Base-by-base conservation (phyloP, 768 basidiomycete genomes). In the Lanmaoa rubissima region DNA sequence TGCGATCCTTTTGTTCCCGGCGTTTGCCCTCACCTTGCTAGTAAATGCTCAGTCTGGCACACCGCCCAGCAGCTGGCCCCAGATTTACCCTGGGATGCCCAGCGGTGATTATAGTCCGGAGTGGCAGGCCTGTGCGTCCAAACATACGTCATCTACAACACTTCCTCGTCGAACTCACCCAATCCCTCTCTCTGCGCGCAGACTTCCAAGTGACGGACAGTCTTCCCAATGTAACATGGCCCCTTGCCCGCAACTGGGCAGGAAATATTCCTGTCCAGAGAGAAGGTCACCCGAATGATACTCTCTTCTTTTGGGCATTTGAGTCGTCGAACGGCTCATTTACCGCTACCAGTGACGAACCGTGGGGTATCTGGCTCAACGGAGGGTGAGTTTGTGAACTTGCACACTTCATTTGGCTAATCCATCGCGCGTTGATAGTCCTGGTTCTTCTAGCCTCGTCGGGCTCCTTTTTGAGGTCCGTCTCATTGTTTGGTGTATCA, bases 321-420 rank as follows among this genome's bases (percentile, higher is more conserved):
- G 86, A 88, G 62, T 81, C 80, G 34, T 68, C 71, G 1, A 62
- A 73, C 17, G 84, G 82, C 6, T 87, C 87, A 3, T 71, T 89
- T 48, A 87, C 82, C 11, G 70, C 65, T 53, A 5, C 44, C 28
- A 65, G 67, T n/a, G 57, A 70, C 14, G 74, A 83, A 19, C 87
- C 88, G 2, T 88, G 88, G 88, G 80, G 80, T 4, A 83, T 90
- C 41, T 90, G 86, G 86, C 67, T 89, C 26, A 87, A 88, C 57
- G 88, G 87, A 72, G 87, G 86, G 84, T 85, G 61, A 47, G 81
- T 47, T 16, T 5, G 32, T 53, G 13, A 17, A 12, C 26, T 34
- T 38, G 21, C 19, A 17, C 32, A 8, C 32, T 21, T 2, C n/a
- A 28, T 24, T 26, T 10, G 24, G 21, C 46, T 54, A 13, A 63